Evolutionary conservation across 2,329 filamentous ascomycete species (phyloP), one percentile per base, ranked within the genome.

Genomic region (Colletotrichum tropicicola): DNA sequence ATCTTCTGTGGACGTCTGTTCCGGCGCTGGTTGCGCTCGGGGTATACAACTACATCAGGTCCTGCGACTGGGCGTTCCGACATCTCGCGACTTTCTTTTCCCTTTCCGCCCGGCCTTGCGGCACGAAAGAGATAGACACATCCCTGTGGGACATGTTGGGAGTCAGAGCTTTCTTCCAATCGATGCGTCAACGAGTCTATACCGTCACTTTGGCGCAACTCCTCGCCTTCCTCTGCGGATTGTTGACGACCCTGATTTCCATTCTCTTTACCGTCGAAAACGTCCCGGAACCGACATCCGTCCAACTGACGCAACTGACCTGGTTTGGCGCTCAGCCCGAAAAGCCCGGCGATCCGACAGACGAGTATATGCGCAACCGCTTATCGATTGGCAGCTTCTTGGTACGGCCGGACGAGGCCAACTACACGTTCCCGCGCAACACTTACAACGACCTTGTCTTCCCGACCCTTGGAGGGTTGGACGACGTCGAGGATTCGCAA

Each of bases 1-100:
- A 59, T 28, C 17, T 63, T 6, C 13, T 57, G 6, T 63, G 59
- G 59, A 63, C 59, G 6, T 63, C 59, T 6, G n/a, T 59, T 8
- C 59, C 59, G 5, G 54, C 59, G 4, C 10, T 44, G 8, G 30
- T 63, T 5, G 54, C 45, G 3, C 59, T 63, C 1, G 19, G 21
- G 2, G 59, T 52, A 3, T 58, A 32, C 5, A 23, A 21, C n/a
- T 63, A 63, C 28, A 44, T 52, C 13, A 63, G 37, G 25, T 59
- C 59, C 2, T 59, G 45, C 30, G 59, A 63, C 30, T 58, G 47
- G 37, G 30, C 41, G 0, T 59, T 51, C 17, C 9, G 59, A 1
- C 37, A 51, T 8, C 53, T 58, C 1, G 35, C 54, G n/a, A 39
- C 23, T 7, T 9, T 63, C 15, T 58, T 19, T 10, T 35, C n/a